These are phyloP conservation scores for Hemileccinum impolitum DNA, from an alignment of 768 basidiomycete genomes.

Conservation along the genomic window DNA sequence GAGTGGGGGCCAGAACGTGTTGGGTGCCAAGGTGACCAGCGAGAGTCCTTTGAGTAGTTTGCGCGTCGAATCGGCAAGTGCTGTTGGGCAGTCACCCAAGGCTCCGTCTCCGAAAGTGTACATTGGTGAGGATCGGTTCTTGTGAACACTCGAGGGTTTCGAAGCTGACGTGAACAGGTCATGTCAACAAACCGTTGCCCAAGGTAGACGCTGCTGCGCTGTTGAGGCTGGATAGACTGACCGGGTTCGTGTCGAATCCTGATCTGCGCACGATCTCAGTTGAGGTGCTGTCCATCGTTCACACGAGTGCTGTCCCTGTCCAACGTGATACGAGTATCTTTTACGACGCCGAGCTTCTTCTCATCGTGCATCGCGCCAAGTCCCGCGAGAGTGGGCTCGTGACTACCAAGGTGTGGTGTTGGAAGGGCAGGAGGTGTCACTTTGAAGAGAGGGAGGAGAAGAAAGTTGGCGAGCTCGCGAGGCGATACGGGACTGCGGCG, in stretches of 20 bases:
- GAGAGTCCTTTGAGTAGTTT: conserved; percentile 15
- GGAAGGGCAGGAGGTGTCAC: conserved; percentile 58
- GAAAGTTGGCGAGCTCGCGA: conserved; percentile 68
- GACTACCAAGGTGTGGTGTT: conserved; percentile 70
- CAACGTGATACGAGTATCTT: conserved; percentile 51
- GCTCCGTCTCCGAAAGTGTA: conserved; percentile 19
- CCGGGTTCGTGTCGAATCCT: conserved; percentile 22
- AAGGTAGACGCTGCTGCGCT: conserved; percentile 46
- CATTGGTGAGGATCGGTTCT: conserved; percentile 29
- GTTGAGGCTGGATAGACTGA: conserved; percentile 27
- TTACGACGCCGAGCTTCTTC: conserved; percentile 70
- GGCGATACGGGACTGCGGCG: conserved; percentile 63
- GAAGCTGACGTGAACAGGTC: conserved; percentile 29
- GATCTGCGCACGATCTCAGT: conserved; percentile 63
- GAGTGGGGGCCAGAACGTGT: conserved; percentile 5
- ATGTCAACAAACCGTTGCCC: conserved; percentile 44
- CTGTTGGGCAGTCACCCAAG: neutral
- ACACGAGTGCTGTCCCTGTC: conserved; percentile 45
- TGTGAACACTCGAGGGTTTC: neutral
- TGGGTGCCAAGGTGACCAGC: conserved; percentile 3
- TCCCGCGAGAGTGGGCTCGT: conserved; percentile 62
- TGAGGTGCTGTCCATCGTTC: conserved; percentile 61
- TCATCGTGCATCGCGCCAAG: conserved; percentile 68
- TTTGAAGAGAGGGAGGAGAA: conserved; percentile 58
- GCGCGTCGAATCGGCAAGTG: neutral